phyloP scores from a whole-genome alignment of 2,329 filamentous ascomycete genomes.

The Verticillium nonalfalfae region DNA sequence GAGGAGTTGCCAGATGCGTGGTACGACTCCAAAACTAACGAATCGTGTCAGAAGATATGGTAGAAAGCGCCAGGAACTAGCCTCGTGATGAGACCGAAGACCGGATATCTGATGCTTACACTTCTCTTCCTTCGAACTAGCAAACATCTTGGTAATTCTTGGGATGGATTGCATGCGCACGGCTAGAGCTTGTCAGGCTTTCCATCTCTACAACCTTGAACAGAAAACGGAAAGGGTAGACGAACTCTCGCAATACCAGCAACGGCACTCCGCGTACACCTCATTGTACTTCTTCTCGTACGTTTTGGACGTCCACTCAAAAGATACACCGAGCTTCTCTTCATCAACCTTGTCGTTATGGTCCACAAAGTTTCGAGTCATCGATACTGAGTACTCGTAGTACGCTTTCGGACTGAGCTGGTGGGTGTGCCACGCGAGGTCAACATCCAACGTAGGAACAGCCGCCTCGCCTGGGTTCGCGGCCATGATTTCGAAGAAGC shows the following conservation, averaged over 20 bases:
- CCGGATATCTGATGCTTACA: slow-evolving; percentile 12
- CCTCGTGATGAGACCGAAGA: background rate
- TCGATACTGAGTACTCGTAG: slow-evolving; percentile 42
- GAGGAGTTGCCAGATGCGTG: slow-evolving; percentile 34
- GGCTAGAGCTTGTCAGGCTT: background rate
- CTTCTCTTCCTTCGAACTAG: slow-evolving; percentile 35
- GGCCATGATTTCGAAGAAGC: slow-evolving; percentile 53
- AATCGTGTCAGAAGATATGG: background rate
- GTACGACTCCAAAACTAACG: slow-evolving; percentile 24
- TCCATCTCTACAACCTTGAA: background rate
- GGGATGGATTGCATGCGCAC: background rate
- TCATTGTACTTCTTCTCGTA: slow-evolving; percentile 58
- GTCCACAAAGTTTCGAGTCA: slow-evolving; percentile 55
- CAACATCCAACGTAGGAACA: slow-evolving; percentile 63
- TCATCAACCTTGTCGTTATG: slow-evolving; percentile 83
- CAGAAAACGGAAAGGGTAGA: background rate
- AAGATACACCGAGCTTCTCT: slow-evolving; percentile 51
- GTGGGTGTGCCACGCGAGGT: slow-evolving; percentile 70
- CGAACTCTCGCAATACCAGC: slow-evolving; percentile 68
- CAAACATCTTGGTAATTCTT: slow-evolving; percentile 29
- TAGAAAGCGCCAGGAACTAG: too few species aligned
- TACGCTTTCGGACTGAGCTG: slow-evolving; percentile 59
- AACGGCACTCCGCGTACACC: slow-evolving; percentile 66
- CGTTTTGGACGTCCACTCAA: slow-evolving; percentile 61
- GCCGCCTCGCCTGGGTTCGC: slow-evolving; percentile 34